A percentile compares a stretch with the other conserved stretches of the same genome.
Conservation (phyloP, 202 grass and related monocot species). For the Setaria viridis region DNA sequence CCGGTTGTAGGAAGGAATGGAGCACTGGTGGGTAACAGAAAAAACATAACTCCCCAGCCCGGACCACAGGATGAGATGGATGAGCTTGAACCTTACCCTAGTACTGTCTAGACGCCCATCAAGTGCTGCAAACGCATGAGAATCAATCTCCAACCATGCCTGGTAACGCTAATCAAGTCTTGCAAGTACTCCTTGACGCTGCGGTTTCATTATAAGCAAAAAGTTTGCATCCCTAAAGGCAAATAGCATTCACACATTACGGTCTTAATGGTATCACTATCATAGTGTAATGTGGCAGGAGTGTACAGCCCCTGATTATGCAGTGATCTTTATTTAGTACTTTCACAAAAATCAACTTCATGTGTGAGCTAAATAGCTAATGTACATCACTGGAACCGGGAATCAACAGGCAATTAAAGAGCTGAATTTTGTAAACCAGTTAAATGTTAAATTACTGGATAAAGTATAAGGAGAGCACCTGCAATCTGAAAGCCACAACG, state of each 20-base stretch:
- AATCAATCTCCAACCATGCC: slow-evolving; percentile 14
- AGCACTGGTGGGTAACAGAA: slow-evolving; percentile 8
- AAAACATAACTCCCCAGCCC: slow-evolving; percentile 29
- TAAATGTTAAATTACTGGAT: background rate
- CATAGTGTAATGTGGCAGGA: background rate
- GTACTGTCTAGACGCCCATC: slow-evolving; percentile 16
- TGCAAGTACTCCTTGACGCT: background rate
- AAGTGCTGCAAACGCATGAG: slow-evolving; percentile 18
- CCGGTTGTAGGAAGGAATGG: background rate
- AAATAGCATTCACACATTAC: background rate
- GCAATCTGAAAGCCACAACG: background rate
- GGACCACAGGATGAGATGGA: slow-evolving; percentile 30
- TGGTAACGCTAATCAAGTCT: slow-evolving; percentile 4
- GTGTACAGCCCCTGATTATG: background rate
- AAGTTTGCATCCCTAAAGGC: background rate
- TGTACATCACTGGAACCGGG: background rate
- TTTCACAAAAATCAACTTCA: background rate
- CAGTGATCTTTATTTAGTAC: background rate
- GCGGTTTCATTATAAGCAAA: background rate
- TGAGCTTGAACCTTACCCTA: slow-evolving; percentile 13
- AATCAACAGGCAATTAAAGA: background rate
- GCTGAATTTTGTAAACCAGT: background rate
- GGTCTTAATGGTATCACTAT: background rate
- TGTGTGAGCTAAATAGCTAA: background rate
- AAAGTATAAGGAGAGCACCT: background rate